Conservation (phyloP, 805 yeast genomes). For the Starmerella geochares region DNA sequence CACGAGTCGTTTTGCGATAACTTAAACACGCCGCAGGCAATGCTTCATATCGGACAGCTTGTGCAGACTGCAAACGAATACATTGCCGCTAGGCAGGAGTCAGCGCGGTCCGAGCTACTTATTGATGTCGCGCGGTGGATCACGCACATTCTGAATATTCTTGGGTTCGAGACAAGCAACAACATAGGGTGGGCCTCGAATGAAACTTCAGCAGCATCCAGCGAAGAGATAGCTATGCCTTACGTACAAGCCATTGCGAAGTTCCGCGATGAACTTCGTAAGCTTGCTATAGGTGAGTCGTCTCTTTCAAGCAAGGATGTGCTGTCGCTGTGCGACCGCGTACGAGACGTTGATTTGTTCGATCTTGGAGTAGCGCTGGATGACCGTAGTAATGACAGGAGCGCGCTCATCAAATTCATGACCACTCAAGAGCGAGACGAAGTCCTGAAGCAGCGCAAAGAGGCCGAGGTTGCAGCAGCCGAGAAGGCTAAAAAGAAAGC, state of each 20-base stretch:
- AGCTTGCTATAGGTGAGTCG: conserved; percentile 51
- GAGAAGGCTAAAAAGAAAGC: conserved; percentile 51
- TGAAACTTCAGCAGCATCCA: conserved; percentile 18
- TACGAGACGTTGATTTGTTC: conserved; percentile 63
- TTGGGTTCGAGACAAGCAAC: conserved; percentile 65
- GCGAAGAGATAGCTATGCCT: conserved; percentile 69
- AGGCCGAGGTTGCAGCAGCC: conserved; percentile 44
- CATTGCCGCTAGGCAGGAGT: conserved; percentile 40
- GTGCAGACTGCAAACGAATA: conserved; percentile 66
- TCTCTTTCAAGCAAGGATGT: conserved; percentile 40
- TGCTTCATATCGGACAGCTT: conserved; percentile 55
- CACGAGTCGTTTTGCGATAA: conserved; percentile 83
- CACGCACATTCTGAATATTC: conserved; percentile 53
- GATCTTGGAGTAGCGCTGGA: conserved; percentile 75
- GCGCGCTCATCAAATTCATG: conserved; percentile 77
- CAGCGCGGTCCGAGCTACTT: conserved; percentile 53
- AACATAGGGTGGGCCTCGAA: conserved; percentile 62
- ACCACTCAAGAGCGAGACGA: conserved; percentile 59
- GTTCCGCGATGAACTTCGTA: conserved; percentile 76
- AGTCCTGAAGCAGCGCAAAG: conserved; percentile 45
- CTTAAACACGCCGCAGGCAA: conserved; percentile 64
- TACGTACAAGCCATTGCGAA: conserved; percentile 64
- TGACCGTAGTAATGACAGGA: conserved; percentile 67
- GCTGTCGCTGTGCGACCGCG: conserved; percentile 58
- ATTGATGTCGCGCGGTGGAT: conserved; percentile 56